Base-by-base conservation (phyloP, 768 basidiomycete species). In the Boletus patriciae region DNA sequence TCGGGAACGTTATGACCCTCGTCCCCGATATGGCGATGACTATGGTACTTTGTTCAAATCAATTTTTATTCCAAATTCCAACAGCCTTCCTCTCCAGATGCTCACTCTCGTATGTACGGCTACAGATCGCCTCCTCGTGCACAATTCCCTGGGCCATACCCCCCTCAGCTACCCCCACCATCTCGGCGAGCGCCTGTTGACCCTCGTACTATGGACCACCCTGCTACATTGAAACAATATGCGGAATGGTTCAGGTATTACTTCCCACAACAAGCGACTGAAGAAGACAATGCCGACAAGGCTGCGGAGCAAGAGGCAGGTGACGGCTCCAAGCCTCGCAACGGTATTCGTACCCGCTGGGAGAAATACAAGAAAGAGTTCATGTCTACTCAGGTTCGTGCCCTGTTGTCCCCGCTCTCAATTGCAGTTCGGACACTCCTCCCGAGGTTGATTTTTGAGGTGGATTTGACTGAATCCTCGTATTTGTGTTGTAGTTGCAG, bases 341-440 rank as follows among this genome's bases (percentile, higher is more conserved):
- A 90, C 61, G 90, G 90, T 51, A 92, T 92, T 73, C 86, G 84
- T 72, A 72, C 82, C 58, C 84, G 85, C 47, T 97, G 94, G 87
- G 93, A 96, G 73, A 92, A 91, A 68, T 96, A 97, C 71, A 92
- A 94, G 76, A 94, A 94, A 74, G 88, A 90, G 50, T 95, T 94
- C 69, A 79, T 86, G 53, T 87, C 86, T 45, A 82, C 83, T 57
- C 94, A 97, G 87, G 94, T 95, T 68, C 78, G 88, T 79, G 66
- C 62, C 60, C 52, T 59, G 62, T 66, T 54, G 46, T 61, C n/a
- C 58, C 52, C 41, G 31, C 33, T 42, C 10, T 52, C 54, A 46
- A 41, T 47, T 40, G 34, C 50, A 52, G 43, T 63, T 46, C 52
- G 47, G 50, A 48, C 64, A 61, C 58, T 61, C 33, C 38, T 60